Base-by-base conservation (phyloP, 257 asterid species). In the Euphrasia confusa region DNA sequence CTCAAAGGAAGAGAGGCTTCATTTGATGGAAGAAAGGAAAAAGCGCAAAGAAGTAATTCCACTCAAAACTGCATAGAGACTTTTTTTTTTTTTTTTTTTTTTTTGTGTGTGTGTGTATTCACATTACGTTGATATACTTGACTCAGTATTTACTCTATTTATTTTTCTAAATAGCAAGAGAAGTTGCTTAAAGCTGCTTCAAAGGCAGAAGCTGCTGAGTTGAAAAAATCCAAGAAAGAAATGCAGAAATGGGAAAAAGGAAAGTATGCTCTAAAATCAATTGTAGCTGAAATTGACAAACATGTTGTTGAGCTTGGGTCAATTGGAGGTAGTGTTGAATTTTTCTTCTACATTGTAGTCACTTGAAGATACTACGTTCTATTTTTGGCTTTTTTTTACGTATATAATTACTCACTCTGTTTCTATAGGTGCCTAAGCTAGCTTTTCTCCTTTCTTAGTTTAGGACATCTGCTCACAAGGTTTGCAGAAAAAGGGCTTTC, bases 211-310 rank as follows among this genome's bases (percentile, higher is more conserved):
- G 95, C 89, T 66, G 95, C 90, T n/a, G 90, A 84, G 82, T 58
- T 75, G 81, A 91, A 69, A 74, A 84, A 81, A 71, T 54, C 55
- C 58, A 72, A 82, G 71, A 91, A 79, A 77, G 96, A 91, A 77
- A 84, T 77, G 88, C 83, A 80, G 73, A 91, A 86, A 76, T 88
- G 95, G 95, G 94, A 86, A 69, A 92, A 83, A 63, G 99, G 97
- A 42, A 92, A 86, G 77, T 78, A 77, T 68, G 94, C 99, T 32
- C 70, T 77, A 14, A 86, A 92, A 75, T 84, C 97, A 53, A 81
- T 92, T 80, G 86, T 89, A 68, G 95, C 99, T 71, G 90, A 84
- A 76, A 84, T 92, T 64, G 99, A 92, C 74, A 73, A 71, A 39
- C 84, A 80, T 53, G 93, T 89, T 42, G 83, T 81, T 62, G 99